Percentiles rank a stretch among this genome's conserved stretches.
Evolutionary conservation across 371 early-diverging fungal genomes (phyloP).

Genomic region (Chytridiales sp.): DNA sequence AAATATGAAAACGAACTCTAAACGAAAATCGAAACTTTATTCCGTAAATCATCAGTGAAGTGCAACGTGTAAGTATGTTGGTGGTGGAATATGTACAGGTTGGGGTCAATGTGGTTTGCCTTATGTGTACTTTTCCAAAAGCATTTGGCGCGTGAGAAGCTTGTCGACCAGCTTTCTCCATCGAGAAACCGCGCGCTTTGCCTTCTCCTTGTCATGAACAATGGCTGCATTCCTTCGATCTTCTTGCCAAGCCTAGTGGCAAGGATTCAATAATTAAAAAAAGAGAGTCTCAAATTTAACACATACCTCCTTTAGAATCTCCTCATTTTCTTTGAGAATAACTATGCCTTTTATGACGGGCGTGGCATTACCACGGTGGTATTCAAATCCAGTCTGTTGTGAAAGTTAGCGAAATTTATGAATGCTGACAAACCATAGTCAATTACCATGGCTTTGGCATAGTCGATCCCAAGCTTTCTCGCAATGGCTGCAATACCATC

Average conservation of each 20-base stretch:
- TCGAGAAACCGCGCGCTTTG: conserved; percentile 50
- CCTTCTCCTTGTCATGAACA: conserved; percentile 47
- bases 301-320: conserved; percentile 62
- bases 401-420: background rate
- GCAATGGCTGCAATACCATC: conserved; percentile 65
- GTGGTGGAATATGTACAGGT: no score
- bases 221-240: conserved; percentile 16
- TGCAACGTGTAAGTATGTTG: no score
- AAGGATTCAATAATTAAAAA: conserved; percentile 1
- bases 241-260: background rate
- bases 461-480: conserved; percentile 72
- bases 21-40: no score
- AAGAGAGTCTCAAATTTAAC: conserved; percentile 1
- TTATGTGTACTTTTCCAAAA: conserved; percentile 61
- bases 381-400: conserved; percentile 62
- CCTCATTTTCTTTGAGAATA: conserved; percentile 59
- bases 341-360: conserved; percentile 77
- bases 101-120: no score
- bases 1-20: no score
- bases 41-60: no score
- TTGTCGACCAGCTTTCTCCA: conserved; percentile 65
- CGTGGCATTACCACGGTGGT: conserved; percentile 59
- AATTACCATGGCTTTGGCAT: conserved; percentile 72
- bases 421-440: background rate
- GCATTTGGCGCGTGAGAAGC: conserved; percentile 50